Evolutionary conservation across 1,284 basidiomycete species (phyloP).

Genomic region (Inonotus hispidus): DNA sequence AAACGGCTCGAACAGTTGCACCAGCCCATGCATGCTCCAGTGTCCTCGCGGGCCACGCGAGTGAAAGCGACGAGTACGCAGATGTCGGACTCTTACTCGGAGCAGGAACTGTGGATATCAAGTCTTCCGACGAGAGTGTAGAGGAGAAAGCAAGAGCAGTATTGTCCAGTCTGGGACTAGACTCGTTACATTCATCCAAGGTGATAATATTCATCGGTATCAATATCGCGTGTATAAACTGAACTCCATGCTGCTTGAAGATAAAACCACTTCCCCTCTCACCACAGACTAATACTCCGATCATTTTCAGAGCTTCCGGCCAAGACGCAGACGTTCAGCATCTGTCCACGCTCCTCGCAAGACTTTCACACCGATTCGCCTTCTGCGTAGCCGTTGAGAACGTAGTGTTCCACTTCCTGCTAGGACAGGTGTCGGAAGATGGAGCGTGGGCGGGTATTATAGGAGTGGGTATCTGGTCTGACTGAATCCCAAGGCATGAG

Average conservation of each 20-base stretch:
- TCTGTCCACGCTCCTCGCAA: background rate
- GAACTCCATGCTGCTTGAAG: background rate
- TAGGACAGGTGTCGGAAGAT: background rate
- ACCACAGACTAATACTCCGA: background rate
- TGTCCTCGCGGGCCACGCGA: slow-evolving; percentile 45
- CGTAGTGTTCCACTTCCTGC: slow-evolving; percentile 8
- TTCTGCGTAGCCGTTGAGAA: background rate
- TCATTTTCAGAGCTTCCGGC: background rate
- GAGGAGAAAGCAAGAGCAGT: slow-evolving; percentile 5
- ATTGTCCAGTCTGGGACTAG: slow-evolving; percentile 8
- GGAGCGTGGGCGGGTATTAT: slow-evolving; percentile 8
- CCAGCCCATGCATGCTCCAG: slow-evolving; percentile 40
- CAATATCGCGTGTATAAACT: background rate
- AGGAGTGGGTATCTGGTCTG: slow-evolving; percentile 11
- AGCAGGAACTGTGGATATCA: background rate
- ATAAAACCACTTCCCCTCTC: background rate
- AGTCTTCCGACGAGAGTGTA: background rate
- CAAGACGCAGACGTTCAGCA: background rate
- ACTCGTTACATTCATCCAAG: slow-evolving; percentile 8
- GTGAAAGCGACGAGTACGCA: slow-evolving; percentile 50
- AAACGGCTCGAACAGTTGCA: slow-evolving; percentile 35
- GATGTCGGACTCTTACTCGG: slow-evolving; percentile 51
- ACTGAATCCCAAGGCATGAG: background rate
- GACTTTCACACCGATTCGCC: slow-evolving; percentile 6
- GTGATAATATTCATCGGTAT: background rate